Percentiles rank a stretch among this genome's conserved stretches.
Conservation (phyloP, 306 rosid species). For the Castanea crenata region DNA sequence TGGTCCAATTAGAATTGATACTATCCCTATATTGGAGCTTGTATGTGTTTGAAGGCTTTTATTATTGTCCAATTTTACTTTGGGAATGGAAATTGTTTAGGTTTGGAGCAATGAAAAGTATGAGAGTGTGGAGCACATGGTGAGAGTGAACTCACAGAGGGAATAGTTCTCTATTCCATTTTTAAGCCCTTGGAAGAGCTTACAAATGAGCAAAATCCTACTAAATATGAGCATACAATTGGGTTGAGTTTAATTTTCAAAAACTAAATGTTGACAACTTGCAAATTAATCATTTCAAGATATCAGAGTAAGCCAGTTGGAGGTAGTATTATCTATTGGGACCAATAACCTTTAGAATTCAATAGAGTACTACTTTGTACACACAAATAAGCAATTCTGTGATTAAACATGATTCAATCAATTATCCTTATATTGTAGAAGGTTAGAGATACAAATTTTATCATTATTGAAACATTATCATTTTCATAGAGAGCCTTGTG, state of each 20-base stretch:
- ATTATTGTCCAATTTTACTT: neutral
- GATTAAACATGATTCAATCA: too few species aligned
- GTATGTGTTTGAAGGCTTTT: neutral
- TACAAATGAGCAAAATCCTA: constrained; percentile 30
- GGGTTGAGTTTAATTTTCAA: constrained; percentile 59
- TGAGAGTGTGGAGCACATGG: constrained; percentile 78
- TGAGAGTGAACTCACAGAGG: constrained; percentile 39
- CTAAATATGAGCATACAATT: constrained; percentile 44
- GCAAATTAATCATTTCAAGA: constrained; percentile 44
- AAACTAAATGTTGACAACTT: constrained; percentile 44
- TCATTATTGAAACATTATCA: too few species aligned
- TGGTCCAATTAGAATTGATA: too few species aligned
- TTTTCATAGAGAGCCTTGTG: too few species aligned
- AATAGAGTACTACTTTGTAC: too few species aligned
- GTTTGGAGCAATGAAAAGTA: constrained; percentile 25
- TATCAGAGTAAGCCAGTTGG: neutral
- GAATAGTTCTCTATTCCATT: constrained; percentile 53
- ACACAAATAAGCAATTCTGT: too few species aligned
- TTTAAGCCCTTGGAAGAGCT: constrained; percentile 50
- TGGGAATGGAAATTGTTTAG: constrained; percentile 22
- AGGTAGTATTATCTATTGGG: neutral
- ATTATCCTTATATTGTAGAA: too few species aligned
- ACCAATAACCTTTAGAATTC: neutral
- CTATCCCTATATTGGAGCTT: too few species aligned
- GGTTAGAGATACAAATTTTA: too few species aligned